Conservation (phyloP, 1,284 basidiomycete species). For the Naganishia sp. region DNA sequence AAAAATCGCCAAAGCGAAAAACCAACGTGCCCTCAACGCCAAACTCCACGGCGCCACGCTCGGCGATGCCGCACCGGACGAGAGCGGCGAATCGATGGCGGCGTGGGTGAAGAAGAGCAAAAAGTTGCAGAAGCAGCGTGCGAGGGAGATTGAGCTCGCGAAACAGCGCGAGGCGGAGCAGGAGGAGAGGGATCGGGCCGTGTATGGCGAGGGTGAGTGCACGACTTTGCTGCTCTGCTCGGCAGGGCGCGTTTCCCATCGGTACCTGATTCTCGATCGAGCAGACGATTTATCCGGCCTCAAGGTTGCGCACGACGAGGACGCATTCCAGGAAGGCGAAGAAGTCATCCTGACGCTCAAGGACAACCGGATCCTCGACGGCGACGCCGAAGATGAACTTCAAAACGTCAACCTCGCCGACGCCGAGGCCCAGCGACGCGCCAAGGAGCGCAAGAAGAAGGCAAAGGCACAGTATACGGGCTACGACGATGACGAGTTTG, state of each 20-base stretch:
- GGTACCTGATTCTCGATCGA: not conserved
- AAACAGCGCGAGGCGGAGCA: constrained; percentile 73
- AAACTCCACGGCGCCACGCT: constrained; percentile 87
- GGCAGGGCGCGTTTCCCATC: constrained; percentile 13
- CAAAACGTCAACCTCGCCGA: constrained; percentile 93
- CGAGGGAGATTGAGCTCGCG: constrained; percentile 77
- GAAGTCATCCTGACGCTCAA: constrained; percentile 93
- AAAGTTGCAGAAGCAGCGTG: constrained; percentile 82
- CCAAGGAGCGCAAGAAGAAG: constrained; percentile 78
- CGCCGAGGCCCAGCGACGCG: constrained; percentile 67
- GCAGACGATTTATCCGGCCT: constrained; percentile 77
- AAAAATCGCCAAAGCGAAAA: constrained; percentile 76
- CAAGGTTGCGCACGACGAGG: constrained; percentile 93
- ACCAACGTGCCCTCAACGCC: constrained; percentile 83
- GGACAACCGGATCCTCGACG: constrained; percentile 89
- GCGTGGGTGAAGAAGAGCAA: constrained; percentile 88
- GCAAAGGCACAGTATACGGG: constrained; percentile 82
- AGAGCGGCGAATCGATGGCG: constrained; percentile 59
- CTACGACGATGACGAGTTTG: constrained; percentile 93
- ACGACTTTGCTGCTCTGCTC: constrained; percentile 20
- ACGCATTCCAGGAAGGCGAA: constrained; percentile 87
- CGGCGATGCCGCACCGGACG: constrained; percentile 69
- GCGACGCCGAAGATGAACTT: constrained; percentile 98
- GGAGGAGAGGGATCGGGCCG: constrained; percentile 75
- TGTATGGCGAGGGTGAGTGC: constrained; percentile 74